Evolutionary conservation across 331 rosid genomes (phyloP).

Genomic region (Malus hybrid): DNA sequence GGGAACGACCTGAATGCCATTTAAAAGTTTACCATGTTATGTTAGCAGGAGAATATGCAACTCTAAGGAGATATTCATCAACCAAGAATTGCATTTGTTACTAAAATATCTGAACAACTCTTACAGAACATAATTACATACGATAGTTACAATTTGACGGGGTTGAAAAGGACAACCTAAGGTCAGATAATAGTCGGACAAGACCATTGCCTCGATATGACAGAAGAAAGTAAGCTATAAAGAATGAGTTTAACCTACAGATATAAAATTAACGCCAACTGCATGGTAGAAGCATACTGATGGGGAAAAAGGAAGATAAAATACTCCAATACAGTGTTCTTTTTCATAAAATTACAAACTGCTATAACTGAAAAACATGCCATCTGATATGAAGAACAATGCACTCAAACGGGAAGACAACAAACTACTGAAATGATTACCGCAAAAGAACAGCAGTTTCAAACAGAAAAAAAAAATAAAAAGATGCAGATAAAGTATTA

Average conservation of each 20-base stretch:
- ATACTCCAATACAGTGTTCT: neutral
- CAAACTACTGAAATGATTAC: neutral
- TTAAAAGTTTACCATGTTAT: neutral
- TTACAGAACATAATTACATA: slow-evolving; percentile 13
- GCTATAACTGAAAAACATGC: neutral
- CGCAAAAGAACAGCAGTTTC: neutral
- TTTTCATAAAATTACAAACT: neutral
- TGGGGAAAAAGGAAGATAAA: neutral
- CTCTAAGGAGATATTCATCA: neutral
- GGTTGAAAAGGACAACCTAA: neutral
- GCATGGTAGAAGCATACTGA: neutral
- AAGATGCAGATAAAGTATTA: neutral
- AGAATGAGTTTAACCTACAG: neutral
- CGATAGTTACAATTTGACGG: slow-evolving; percentile 10
- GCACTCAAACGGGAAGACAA: neutral
- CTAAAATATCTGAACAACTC: slow-evolving; percentile 1
- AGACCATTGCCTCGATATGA: neutral
- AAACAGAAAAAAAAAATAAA: neutral
- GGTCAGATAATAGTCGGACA: neutral
- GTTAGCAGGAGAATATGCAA: neutral
- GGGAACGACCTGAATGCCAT: neutral
- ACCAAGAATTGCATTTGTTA: neutral
- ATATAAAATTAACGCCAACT: neutral
- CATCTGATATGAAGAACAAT: neutral
- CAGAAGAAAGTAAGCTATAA: neutral